These are phyloP conservation scores for Microsporum canis DNA, from an alignment of 2,329 filamentous ascomycete species.

Conservation along the genomic window DNA sequence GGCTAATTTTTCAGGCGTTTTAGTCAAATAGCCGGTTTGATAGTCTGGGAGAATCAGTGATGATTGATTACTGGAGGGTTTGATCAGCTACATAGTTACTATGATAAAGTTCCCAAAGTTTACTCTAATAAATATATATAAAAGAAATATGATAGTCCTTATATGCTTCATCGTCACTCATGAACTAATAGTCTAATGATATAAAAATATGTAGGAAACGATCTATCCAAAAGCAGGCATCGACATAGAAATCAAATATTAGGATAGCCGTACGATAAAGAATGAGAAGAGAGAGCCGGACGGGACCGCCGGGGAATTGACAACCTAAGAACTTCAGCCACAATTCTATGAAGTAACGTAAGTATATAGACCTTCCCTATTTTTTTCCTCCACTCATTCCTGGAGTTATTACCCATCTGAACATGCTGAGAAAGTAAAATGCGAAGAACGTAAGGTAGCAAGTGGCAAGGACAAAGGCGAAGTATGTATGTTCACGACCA, in stretches of 20 bases:
- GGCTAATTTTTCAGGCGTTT: not conserved
- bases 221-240: conserved; percentile 1
- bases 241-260: not conserved
- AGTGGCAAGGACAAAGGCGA: conserved; percentile 10
- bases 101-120: not conserved
- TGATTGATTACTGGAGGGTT: too few relatives aligned
- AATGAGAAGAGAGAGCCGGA: not conserved
- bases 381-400: not conserved
- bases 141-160: conserved; percentile 2
- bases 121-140: not conserved
- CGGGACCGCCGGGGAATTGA: not conserved
- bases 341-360: not conserved
- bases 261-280: not conserved
- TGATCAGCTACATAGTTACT: not conserved
- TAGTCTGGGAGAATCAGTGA: too few relatives aligned
- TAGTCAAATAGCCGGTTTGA: too few relatives aligned
- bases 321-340: not conserved
- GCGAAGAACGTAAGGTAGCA: conserved; percentile 7
- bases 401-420: not conserved
- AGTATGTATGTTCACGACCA: conserved; percentile 42
- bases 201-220: not conserved
- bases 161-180: not conserved
- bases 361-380: not conserved
- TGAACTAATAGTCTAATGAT: conserved; percentile 1
- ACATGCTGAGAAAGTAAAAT: conserved; percentile 13